Base-by-base conservation (phyloP, 176 grass and related monocot genomes). In the Rhipidocladum racemiflorum region DNA sequence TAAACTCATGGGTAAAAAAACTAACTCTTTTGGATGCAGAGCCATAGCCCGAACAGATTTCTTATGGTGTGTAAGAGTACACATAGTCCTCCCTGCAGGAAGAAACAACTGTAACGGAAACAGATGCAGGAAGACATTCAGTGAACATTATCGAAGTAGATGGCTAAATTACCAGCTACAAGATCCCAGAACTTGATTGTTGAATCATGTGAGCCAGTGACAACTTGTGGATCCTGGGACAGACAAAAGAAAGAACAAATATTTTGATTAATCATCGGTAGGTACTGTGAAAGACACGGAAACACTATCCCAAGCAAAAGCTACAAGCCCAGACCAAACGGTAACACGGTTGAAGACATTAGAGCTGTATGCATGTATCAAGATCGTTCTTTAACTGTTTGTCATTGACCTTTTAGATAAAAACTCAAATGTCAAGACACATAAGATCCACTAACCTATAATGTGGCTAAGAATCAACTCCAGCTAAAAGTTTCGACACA, bases 111-210 rank as follows among this genome's bases (percentile, higher is more conserved):
- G 73, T 89, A 61, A 87, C 16, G 28, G 29, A 10, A 75, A 77
- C 34, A 56, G 25, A 70, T 84, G 61, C 0, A 53, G 13, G 13
- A 79, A 51, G 77, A 27, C 36, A 76, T 61, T 23, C 6, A 44
- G 5, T 42, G 63, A 64, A 66, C 30, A 59, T 15, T 44, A 12
- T 69, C 40, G 21, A 59, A 29, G 73, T 54, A 56, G 18, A 78
- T 48, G 72, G 77, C 43, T 39, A 27, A 83, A 44, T 83, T 89
- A 99, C 96, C 96, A 61, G 96, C 96, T 77, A 93, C 96, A 77
- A 99, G 96, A 88, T 99, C 92, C 96, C 96, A 99, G 65, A 99
- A 90, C 65, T 99, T 99, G 70, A 99, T 99, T 69, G 92, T 99
- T 56, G 84, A 80, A 78, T 99, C 96, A 90, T 99, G 96, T 77